Base-by-base conservation (phyloP, 2,329 filamentous ascomycete genomes). In the Ciborinia camelliae region DNA sequence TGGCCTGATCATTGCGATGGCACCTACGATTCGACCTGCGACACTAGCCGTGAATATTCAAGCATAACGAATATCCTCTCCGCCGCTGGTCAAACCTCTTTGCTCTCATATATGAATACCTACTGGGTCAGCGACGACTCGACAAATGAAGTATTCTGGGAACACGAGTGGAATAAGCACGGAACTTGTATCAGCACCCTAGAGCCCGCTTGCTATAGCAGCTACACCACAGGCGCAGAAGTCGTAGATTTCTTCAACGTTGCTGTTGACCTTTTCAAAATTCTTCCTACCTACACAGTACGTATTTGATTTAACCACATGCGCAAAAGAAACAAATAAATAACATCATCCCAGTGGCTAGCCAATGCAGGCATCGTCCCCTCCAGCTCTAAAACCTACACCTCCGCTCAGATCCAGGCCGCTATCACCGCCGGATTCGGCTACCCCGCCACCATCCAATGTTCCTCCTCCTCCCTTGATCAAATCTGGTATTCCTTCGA, bases 91-190 rank as follows among this genome's bases (percentile, higher is more conserved):
- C 80, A 82, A 63, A 79, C 78, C 1, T 82, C 84, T 45, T 79
- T 88, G 1, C 78, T 92, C 1, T 77, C 78, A 1, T 90, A 86
- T 74, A 92, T 92, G 89, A 76, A 82, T 59, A 84, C 78, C 2
- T 90, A 87, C 77, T 68, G 67, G 67, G 87, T 89, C 75, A 85
- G 87, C 74, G 83, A 86, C 75, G 74, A 82, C 61, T 87, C 86
- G 64, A 76, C 86, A 57, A 85, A 88, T 71, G 83, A 88, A 70
- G 77, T 77, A 14, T 85, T 92, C 70, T 92, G 89, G 89, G 79
- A 88, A 73, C 88, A 91, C 75, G 89, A 92, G 76, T 92, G 86
- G 85, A 79, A 80, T 69, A 92, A 90, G 75, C 90, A 92, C 74
- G 90, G 90, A 63, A 83, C 81, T n/a, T 91, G 89, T 77, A 84